Conservation (phyloP, 1,284 basidiomycete genomes). For the Porphyrellus sp. region DNA sequence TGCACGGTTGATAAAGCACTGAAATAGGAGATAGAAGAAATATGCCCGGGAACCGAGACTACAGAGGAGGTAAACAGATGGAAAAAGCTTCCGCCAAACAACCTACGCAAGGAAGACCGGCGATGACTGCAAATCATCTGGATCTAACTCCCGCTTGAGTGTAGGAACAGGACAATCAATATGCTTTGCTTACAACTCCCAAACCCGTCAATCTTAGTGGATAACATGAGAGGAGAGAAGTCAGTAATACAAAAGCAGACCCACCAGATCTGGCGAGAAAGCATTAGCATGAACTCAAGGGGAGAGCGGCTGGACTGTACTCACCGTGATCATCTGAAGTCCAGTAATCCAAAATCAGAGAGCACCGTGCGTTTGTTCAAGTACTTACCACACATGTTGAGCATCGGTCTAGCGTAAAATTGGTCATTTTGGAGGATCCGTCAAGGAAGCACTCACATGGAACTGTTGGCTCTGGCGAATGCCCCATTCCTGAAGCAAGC, state of each 20-base stretch:
- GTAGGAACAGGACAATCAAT: not conserved
- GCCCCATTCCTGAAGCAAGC: conserved; percentile 83
- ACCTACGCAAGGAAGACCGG: conserved; percentile 74
- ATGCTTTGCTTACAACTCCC: conserved; percentile 66
- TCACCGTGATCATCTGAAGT: conserved; percentile 70
- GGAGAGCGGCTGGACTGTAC: conserved; percentile 16
- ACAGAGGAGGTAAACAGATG: not conserved
- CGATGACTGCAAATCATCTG: conserved; percentile 74
- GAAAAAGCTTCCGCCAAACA: not conserved
- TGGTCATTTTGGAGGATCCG: not conserved
- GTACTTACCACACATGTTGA: conserved; percentile 57
- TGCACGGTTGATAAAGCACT: conserved; percentile 82
- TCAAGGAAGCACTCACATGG: conserved; percentile 64
- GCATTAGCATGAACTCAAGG: conserved; percentile 7
- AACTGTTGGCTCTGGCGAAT: conserved; percentile 88
- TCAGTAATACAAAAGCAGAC: conserved; percentile 12
- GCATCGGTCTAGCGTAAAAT: conserved; percentile 49
- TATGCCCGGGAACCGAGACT: conserved; percentile 82
- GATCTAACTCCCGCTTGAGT: conserved; percentile 49
- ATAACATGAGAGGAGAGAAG: not conserved
- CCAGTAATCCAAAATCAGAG: not conserved
- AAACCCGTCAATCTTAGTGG: conserved; percentile 81
- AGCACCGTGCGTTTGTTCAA: not conserved
- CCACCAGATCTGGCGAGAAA: conserved; percentile 45
- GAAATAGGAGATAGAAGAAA: conserved; percentile 91